Evolutionary conservation across 192 early-diverging fungal species (phyloP).

Genomic region (Coemansia sp.): DNA sequence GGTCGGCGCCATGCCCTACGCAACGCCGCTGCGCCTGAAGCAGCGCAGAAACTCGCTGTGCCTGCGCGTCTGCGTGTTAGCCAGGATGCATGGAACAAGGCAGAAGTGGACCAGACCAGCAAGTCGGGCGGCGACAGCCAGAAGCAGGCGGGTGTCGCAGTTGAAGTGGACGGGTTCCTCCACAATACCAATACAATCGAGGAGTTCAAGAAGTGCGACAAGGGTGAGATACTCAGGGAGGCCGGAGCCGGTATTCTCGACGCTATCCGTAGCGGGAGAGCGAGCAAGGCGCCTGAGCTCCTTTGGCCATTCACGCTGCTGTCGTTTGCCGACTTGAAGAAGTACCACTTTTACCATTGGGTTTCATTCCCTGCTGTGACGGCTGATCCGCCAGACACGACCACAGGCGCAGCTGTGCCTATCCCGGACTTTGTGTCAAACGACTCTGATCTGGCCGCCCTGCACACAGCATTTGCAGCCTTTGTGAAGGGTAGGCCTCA

Average conservation of each 20-base stretch:
- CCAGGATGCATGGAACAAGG: constrained; percentile 6
- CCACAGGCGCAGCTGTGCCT: constrained; percentile 10
- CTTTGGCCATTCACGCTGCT: constrained; percentile 76
- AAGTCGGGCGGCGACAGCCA: background rate
- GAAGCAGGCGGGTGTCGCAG: constrained; percentile 9
- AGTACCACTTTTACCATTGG: constrained; percentile 94
- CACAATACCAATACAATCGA: constrained; percentile 95
- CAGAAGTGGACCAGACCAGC: background rate
- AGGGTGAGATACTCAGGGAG: constrained; percentile 60
- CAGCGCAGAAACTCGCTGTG: constrained; percentile 40
- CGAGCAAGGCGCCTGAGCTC: constrained; percentile 60
- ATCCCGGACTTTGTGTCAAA: constrained; percentile 10
- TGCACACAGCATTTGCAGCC: constrained; percentile 15
- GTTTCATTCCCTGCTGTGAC: constrained; percentile 89
- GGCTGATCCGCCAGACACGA: constrained; percentile 59
- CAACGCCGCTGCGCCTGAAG: constrained; percentile 14
- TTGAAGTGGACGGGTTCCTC: constrained; percentile 45
- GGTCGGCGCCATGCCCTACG: constrained; percentile 59
- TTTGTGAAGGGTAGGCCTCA: constrained; percentile 12
- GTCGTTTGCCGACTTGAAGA: constrained; percentile 96
- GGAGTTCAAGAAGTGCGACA: constrained; percentile 84
- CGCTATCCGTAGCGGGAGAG: constrained; percentile 67
- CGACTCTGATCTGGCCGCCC: constrained; percentile 36
- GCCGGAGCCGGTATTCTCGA: constrained; percentile 59
- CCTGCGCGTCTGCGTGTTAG: constrained; percentile 65